These are phyloP conservation scores for Globisporangium irregulare DNA, from an alignment of 352 stramenopile genomes.

Conservation along the genomic window DNA sequence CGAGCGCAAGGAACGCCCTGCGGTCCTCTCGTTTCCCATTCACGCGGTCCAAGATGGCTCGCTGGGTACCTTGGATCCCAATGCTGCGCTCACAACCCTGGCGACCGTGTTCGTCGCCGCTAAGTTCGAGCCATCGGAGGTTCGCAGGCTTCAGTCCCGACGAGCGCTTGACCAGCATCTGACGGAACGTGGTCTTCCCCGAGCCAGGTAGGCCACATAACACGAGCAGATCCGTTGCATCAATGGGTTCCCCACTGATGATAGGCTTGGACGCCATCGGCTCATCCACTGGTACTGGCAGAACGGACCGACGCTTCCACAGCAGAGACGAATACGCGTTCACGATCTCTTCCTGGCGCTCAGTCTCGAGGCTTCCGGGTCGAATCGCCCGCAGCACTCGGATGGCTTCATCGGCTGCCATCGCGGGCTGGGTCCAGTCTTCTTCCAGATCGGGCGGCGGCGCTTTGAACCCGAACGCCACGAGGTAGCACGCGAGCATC, in stretches of 20 bases:
- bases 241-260: conserved; percentile 27
- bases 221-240: conserved; percentile 44
- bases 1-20: conserved; percentile 38
- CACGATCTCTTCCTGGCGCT: conserved; percentile 47
- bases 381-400: conserved; percentile 37
- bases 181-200: conserved; percentile 61
- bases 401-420: conserved; percentile 38
- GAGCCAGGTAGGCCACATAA: conserved; percentile 56
- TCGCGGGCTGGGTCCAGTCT: no score
- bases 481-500: no score
- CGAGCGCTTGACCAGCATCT: conserved; percentile 38
- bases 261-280: conserved; percentile 31
- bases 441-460: no score
- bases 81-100: conserved; percentile 35
- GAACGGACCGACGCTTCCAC: conserved; percentile 48
- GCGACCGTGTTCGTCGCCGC: conserved; percentile 49
- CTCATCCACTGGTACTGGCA: conserved; percentile 27
- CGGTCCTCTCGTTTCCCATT: conserved; percentile 49
- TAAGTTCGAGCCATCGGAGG: conserved; percentile 39
- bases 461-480: no score
- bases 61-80: conserved; percentile 12
- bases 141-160: conserved; percentile 7
- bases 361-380: conserved; percentile 56
- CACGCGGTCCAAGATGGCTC: conserved; percentile 54
- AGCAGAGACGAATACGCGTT: conserved; percentile 46